Percentiles rank a stretch among this genome's conserved stretches.
Evolutionary conservation across 2,329 filamentous ascomycete species (phyloP).

Genomic region (Aureobasidium uvarum): DNA sequence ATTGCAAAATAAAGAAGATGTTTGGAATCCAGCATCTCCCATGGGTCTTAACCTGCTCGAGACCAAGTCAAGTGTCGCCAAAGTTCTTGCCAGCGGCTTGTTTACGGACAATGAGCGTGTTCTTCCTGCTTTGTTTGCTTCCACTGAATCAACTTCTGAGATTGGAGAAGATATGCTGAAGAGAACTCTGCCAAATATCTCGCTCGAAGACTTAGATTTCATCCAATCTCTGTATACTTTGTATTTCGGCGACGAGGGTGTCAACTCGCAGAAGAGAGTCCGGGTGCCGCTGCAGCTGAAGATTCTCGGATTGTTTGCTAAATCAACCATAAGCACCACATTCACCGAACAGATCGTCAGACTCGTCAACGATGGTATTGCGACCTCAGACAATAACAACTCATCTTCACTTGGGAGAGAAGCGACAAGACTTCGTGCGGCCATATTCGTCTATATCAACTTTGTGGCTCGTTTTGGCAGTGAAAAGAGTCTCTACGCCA

Average conservation of each 20-base stretch:
- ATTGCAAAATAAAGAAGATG: slow-evolving; percentile 63
- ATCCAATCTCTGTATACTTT: slow-evolving; percentile 67
- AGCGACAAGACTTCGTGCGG: slow-evolving; percentile 72
- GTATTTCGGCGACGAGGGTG: slow-evolving; percentile 62
- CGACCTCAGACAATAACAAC: slow-evolving; percentile 33
- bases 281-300: slow-evolving; percentile 73
- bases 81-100: slow-evolving; percentile 76
- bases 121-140: slow-evolving; percentile 77
- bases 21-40: slow-evolving; percentile 61
- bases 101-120: slow-evolving; percentile 84
- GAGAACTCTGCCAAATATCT: slow-evolving; percentile 63
- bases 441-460: slow-evolving; percentile 81
- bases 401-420: slow-evolving; percentile 62
- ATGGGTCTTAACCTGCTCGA: slow-evolving; percentile 66
- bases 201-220: slow-evolving; percentile 66
- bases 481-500: slow-evolving; percentile 57
- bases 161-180: slow-evolving; percentile 89
- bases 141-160: slow-evolving; percentile 77
- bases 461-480: slow-evolving; percentile 79
- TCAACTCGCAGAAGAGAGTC: slow-evolving; percentile 47
- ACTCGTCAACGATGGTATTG: slow-evolving; percentile 66
- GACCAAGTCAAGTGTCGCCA: slow-evolving; percentile 66
- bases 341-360: slow-evolving; percentile 66
- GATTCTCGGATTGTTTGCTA: slow-evolving; percentile 72
- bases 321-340: slow-evolving; percentile 69